These are phyloP conservation scores for Saccharomyces hybrid DNA, from an alignment of 1,139 yeast species.

Conservation along the genomic window DNA sequence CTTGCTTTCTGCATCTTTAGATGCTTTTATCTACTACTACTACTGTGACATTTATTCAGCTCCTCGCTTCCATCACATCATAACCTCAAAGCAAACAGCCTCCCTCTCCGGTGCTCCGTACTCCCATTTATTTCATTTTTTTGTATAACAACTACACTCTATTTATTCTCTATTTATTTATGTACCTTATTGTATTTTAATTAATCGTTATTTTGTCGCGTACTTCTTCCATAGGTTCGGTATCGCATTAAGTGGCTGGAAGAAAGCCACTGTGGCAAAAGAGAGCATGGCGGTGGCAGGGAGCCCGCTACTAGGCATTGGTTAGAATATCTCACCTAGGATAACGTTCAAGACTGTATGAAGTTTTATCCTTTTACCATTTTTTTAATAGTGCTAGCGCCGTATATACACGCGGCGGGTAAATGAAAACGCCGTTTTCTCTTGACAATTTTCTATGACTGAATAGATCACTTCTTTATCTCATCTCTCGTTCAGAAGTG, in stretches of 20 bases:
- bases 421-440: background rate
- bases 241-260: background rate
- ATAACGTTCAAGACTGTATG: background rate
- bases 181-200: background rate
- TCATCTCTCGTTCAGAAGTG: background rate
- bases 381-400: background rate
- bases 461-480: background rate
- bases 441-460: background rate
- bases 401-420: too few species aligned
- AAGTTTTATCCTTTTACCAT: background rate
- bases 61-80: background rate
- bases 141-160: background rate
- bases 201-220: background rate
- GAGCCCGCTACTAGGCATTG: background rate
- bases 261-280: too few species aligned
- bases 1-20: too few species aligned
- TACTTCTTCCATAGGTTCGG: background rate
- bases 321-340: background rate
- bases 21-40: background rate
- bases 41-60: background rate
- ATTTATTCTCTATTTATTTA: conserved; percentile 1
- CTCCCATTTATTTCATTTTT: background rate
- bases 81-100: background rate
- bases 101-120: background rate
- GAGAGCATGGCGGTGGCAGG: background rate